Conservation (phyloP, 768 basidiomycete species). For the Tulasnella calospora region DNA sequence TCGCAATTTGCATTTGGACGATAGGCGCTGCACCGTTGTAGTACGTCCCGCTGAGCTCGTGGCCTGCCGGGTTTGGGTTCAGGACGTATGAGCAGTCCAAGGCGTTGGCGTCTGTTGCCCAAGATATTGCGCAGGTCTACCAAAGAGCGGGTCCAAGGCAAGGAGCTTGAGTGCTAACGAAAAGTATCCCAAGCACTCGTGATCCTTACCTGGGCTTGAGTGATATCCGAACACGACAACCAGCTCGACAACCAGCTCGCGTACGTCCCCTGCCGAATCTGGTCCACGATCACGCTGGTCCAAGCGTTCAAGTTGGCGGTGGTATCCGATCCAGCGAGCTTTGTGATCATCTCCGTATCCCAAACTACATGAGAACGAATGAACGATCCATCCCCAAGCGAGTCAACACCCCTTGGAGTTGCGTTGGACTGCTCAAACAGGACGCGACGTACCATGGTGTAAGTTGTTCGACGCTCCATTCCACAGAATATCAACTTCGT, state of each 20-base stretch:
- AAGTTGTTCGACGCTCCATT: slow-evolving; percentile 20
- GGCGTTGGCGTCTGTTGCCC: slow-evolving; percentile 22
- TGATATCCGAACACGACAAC: slow-evolving; percentile 25
- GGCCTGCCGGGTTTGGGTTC: not conserved
- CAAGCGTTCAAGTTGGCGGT: slow-evolving; percentile 7
- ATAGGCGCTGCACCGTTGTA: slow-evolving; percentile 16
- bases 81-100: slow-evolving; percentile 20
- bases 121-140: slow-evolving; percentile 10
- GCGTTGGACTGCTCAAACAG: no score
- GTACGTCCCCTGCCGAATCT: slow-evolving; percentile 24
- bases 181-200: no score
- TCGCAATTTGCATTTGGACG: slow-evolving; percentile 21
- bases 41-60: slow-evolving; percentile 17
- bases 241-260: slow-evolving; percentile 10
- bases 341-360: slow-evolving; percentile 23
- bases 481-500: slow-evolving; percentile 25
- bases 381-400: no score
- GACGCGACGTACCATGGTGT: slow-evolving; percentile 19
- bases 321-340: not conserved
- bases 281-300: not conserved
- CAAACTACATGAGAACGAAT: slow-evolving; percentile 10
- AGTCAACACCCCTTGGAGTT: no score
- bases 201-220: not conserved
- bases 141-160: not conserved
- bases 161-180: no score